A percentile compares a stretch with the other conserved stretches of the same genome.
Conservation (phyloP, 1,284 basidiomycete species). For the Ceratobasidium sp. region DNA sequence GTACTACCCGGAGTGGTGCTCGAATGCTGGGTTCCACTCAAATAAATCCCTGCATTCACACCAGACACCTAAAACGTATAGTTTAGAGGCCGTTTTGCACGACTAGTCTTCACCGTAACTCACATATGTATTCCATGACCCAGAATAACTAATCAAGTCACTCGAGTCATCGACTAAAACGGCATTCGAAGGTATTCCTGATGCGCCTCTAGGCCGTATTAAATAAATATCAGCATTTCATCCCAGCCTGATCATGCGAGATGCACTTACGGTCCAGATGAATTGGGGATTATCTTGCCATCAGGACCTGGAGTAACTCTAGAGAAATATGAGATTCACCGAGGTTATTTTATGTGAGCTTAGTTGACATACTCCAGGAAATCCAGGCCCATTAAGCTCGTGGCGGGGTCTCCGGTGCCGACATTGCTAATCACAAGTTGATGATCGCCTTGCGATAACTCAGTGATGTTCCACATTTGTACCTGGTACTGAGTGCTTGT, state of each 20-base stretch:
- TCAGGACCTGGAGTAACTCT: background rate
- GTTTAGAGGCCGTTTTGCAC: too few species aligned
- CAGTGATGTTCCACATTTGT: background rate
- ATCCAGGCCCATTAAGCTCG: background rate
- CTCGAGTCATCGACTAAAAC: slow-evolving; percentile 4
- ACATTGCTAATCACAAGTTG: slow-evolving; percentile 7
- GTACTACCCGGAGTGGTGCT: slow-evolving; percentile 5
- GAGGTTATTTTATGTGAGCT: background rate
- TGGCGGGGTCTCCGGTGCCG: background rate
- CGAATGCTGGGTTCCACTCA: background rate
- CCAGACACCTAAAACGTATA: background rate
- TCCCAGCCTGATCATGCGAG: too few species aligned
- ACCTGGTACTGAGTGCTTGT: background rate
- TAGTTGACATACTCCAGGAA: background rate
- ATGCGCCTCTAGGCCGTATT: background rate
- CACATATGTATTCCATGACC: background rate
- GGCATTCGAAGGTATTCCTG: background rate
- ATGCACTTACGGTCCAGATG: slow-evolving; percentile 1
- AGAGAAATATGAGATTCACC: background rate
- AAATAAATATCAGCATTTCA: too few species aligned
- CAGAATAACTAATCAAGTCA: background rate
- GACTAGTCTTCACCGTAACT: too few species aligned
- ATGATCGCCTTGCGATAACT: background rate
- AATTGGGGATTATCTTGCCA: background rate
- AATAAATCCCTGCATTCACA: background rate